Base-by-base conservation (phyloP, 352 stramenopile genomes). In the Saprolegnia parasitica region DNA sequence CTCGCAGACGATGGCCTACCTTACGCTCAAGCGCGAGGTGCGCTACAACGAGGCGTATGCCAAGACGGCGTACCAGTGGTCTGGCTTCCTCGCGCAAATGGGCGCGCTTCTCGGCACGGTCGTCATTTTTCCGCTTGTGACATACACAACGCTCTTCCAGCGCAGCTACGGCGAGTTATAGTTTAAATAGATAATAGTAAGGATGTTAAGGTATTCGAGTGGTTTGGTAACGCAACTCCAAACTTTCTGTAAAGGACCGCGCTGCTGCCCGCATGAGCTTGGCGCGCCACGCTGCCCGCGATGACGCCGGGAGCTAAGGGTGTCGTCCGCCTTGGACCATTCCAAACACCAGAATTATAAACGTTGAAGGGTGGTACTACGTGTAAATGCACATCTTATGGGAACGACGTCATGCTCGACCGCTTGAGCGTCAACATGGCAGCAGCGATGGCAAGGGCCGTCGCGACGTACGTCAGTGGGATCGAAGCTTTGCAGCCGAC, bases 401-500 rank as follows among this genome's bases (percentile, higher is more conserved):
- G 6, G 63, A 68, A 68, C 32, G 62, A 39, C n/a, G 50, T 13
- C 24, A 24, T 46, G 20, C n/a, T 60, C 54, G 63, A 21, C 1
- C 63, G 63, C 54, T 62, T 70, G 63, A 70, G 26, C 18, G 42
- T 70, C n/a, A 73, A 23, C 21, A 23, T 56, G 13, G 86, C 86
- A 13, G 71, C 84, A 5, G 58, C 72, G 26, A 75, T 73, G 15
- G 81, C 76, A 37, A 94, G 58, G 2, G 80, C 66, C 4, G 83
- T 81, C 40, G 83, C 86, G 3, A 65, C 84, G 61, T 88, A 94
- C 66, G 91, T 84, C 60, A 91, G 71, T 0, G 86, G 86, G 61
- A 94, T 89, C 39, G 83, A 88, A 20, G 91, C 71, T 46, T 76
- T 77, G 77, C 86, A 94, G 66, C 86, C 86, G 75, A 93, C 91